Conservation (phyloP, 2,329 filamentous ascomycete genomes). For the Monosporascus sp. region DNA sequence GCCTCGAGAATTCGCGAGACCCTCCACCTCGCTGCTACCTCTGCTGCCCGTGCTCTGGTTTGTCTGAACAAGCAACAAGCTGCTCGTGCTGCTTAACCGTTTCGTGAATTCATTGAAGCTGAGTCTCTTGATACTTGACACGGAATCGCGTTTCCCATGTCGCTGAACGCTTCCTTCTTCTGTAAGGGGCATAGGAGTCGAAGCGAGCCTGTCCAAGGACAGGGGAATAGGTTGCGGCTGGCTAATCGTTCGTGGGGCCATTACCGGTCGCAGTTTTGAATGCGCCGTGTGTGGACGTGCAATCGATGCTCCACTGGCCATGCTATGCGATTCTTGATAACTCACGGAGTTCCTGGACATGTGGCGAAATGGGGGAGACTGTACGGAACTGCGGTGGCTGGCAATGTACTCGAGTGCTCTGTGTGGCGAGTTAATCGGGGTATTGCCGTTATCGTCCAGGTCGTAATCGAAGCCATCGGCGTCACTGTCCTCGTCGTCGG, state of each 20-base stretch:
- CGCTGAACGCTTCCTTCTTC: constrained; percentile 30
- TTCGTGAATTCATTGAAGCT: constrained; percentile 59
- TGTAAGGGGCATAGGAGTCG: constrained; percentile 11
- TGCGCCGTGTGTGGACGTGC: constrained; percentile 51
- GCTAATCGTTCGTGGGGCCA: constrained; percentile 41
- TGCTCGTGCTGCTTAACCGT: constrained; percentile 56
- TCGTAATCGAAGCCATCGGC: constrained; percentile 30
- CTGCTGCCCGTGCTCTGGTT: constrained; percentile 47
- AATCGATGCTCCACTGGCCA: constrained; percentile 28
- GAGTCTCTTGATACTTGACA: constrained; percentile 50
- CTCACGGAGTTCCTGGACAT: constrained; percentile 26
- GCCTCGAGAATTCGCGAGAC: constrained; percentile 24
- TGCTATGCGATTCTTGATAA: constrained; percentile 18
- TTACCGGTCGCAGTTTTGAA: constrained; percentile 40
- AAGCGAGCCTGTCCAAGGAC: constrained; percentile 16
- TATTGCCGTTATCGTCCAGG: constrained; percentile 31
- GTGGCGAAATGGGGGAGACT: constrained; percentile 25
- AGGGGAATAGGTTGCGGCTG: constrained; percentile 38
- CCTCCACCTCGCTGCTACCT: constrained; percentile 41
- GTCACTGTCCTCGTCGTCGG: constrained; percentile 35
- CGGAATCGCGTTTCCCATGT: constrained; percentile 46
- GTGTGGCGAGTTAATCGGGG: constrained; percentile 36
- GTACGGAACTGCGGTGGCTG: constrained; percentile 33
- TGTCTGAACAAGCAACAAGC: constrained; percentile 53
- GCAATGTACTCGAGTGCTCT: constrained; percentile 47